Conservation (phyloP, 1,284 basidiomycete genomes). For the Butyriboletus appendiculatus region DNA sequence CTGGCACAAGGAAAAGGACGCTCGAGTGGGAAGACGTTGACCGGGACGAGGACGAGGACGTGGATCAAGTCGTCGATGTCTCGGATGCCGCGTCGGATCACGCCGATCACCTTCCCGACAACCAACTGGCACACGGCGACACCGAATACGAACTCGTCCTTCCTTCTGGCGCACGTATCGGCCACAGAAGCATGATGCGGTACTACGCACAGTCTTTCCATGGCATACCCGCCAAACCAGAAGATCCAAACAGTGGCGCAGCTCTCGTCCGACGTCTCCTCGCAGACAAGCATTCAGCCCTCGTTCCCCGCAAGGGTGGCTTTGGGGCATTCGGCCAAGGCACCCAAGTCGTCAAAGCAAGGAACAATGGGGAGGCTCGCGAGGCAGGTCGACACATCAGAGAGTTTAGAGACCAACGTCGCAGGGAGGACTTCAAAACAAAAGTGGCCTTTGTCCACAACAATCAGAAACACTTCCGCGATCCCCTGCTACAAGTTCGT, state of each 20-base stretch:
- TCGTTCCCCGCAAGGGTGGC: slow-evolving; percentile 85
- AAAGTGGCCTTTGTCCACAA: slow-evolving; percentile 79
- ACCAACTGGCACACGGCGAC: slow-evolving; percentile 70
- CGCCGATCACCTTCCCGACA: slow-evolving; percentile 50
- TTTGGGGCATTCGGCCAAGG: slow-evolving; percentile 84
- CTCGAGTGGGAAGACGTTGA: slow-evolving; percentile 66
- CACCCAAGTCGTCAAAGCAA: slow-evolving; percentile 83
- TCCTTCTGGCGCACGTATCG: slow-evolving; percentile 90
- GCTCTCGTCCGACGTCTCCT: slow-evolving; percentile 75
- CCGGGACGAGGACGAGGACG: slow-evolving; percentile 37
- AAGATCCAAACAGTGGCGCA: slow-evolving; percentile 70
- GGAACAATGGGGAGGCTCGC: slow-evolving; percentile 91
- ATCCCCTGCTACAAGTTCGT: slow-evolving; percentile 47
- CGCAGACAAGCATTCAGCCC: slow-evolving; percentile 77
- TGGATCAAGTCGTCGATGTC: slow-evolving; percentile 38
- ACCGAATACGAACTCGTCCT: slow-evolving; percentile 89
- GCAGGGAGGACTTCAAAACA: slow-evolving; percentile 85
- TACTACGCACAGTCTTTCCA: slow-evolving; percentile 89
- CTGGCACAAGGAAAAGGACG: neutral
- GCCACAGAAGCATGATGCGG: slow-evolving; percentile 84
- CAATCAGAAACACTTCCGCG: slow-evolving; percentile 87
- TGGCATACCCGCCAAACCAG: slow-evolving; percentile 39
- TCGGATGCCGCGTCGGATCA: slow-evolving; percentile 43
- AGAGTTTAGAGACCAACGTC: slow-evolving; percentile 82
- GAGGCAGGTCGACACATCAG: slow-evolving; percentile 89